Percentiles rank a stretch among this genome's conserved stretches.
These are phyloP conservation scores for Trichoderma endophyticum DNA, from an alignment of 2,329 filamentous ascomycete species.

Conservation along the genomic window DNA sequence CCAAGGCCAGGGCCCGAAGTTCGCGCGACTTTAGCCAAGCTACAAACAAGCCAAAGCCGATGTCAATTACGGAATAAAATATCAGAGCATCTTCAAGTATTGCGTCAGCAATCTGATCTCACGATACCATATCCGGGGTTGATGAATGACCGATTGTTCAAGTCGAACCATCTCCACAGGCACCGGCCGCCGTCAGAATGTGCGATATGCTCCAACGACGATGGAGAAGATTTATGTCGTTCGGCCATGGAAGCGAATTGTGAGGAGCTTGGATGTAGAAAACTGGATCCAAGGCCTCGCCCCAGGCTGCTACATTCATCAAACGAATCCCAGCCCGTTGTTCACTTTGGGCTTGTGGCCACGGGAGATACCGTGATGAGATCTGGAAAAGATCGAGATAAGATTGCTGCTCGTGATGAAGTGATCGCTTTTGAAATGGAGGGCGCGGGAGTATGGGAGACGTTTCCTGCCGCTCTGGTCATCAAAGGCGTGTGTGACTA, in stretches of 20 bases:
- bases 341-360: not conserved
- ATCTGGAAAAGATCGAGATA: slow-evolving; percentile 34
- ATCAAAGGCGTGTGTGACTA: not conserved
- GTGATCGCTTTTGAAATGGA: slow-evolving; percentile 32
- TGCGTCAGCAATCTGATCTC: not conserved
- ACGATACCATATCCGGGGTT: not conserved
- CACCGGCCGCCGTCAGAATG: not conserved
- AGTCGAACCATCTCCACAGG: not conserved
- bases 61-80: too few species aligned
- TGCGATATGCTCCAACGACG: rapidly evolving
- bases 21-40: not conserved
- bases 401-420: slow-evolving; percentile 22
- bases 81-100: too few species aligned
- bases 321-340: rapidly evolving
- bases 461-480: slow-evolving; percentile 29
- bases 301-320: rapidly evolving
- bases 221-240: not conserved
- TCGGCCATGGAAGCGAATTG: not conserved
- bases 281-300: not conserved
- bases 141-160: not conserved
- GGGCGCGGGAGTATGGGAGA: slow-evolving; percentile 28
- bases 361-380: slow-evolving; percentile 39
- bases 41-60: not conserved
- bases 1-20: not conserved
- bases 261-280: not conserved